phyloP scores from a whole-genome alignment of 176 grass and related monocot species.

The Juncus inflexus region DNA sequence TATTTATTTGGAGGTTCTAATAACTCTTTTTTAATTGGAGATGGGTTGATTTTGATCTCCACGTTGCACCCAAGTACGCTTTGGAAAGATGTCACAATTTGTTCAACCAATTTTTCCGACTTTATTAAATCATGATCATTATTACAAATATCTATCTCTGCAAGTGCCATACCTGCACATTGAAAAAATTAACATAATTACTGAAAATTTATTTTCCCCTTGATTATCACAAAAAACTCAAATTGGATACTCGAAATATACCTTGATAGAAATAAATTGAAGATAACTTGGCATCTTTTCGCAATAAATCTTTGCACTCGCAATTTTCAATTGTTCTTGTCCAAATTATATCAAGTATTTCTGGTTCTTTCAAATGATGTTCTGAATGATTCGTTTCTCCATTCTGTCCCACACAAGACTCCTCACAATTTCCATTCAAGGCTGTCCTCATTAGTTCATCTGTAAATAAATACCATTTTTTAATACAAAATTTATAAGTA shows the following conservation, averaged over 20 bases:
- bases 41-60: slow-evolving; percentile 59
- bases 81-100: slow-evolving; percentile 58
- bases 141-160: slow-evolving; percentile 54
- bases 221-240: neutral
- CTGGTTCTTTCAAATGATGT: slow-evolving; percentile 57
- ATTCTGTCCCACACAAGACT: slow-evolving; percentile 47
- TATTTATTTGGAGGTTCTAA: slow-evolving; percentile 11
- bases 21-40: slow-evolving; percentile 14
- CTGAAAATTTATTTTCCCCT: neutral
- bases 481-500: slow-evolving; percentile 16
- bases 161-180: slow-evolving; percentile 55
- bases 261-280: slow-evolving; percentile 66
- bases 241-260: slow-evolving; percentile 25
- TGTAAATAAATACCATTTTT: slow-evolving; percentile 29
- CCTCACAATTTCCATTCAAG: slow-evolving; percentile 46
- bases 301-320: slow-evolving; percentile 36
- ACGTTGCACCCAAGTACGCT: slow-evolving; percentile 66
- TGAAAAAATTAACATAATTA: slow-evolving; percentile 3
- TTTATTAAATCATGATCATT: slow-evolving; percentile 38
- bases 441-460: slow-evolving; percentile 40
- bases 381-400: slow-evolving; percentile 42
- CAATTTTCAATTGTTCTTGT: slow-evolving; percentile 76
- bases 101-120: slow-evolving; percentile 54
- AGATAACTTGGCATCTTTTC: slow-evolving; percentile 70
- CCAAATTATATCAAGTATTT: slow-evolving; percentile 70